Evolutionary conservation across 2,329 filamentous ascomycete species (phyloP), one percentile per base, ranked within the genome.

Genomic region (Elsinoe ampelina): DNA sequence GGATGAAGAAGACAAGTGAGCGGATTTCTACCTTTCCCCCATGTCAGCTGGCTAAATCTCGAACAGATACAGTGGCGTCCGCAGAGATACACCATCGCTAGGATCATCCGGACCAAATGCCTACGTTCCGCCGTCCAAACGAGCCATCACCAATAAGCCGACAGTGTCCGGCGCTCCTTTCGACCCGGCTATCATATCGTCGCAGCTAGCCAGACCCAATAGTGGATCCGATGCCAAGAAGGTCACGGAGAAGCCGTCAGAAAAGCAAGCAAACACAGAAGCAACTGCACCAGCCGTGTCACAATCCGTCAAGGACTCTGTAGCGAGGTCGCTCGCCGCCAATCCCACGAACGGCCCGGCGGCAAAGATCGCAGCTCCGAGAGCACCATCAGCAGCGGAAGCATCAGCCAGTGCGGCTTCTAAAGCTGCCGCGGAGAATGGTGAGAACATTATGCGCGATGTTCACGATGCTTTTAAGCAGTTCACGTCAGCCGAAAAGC

Each of bases 1-100:
- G 26, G 89, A 95, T 62, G 93, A 98, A 72, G 93, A 98, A 73
- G 91, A 95, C 68, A 96, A 93, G 83, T 90, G 78, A 64, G 81
- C 70, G 20, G 15, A 30, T 30, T 5, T 34, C 15, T 19, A 30
- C 13, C 12, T 30, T 20, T 15, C n/a, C 20, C 8, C 15, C 3
- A n/a, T 19, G n/a, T 5, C 19, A 8, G 5, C 19, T 12, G 12
- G 38, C 52, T 55, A 22, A 55, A 20, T 15, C 12, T 13, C 59
- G 66, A 50, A 56, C 61, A 89, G 86, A 68, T 97, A 97, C 73
- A 96, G 91, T 67, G 92, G 92, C 68, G 93, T 98, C 57, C 85
- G 85, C 60, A 84, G 92, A 61, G 74, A 76, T 57, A 86, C 60
- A 17, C 81, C 85, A 5, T 80, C 86, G n/a, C 76, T 95, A 32